Evolutionary conservation across 139 green algal genomes (phyloP).

Genomic region (Chlamydomonas sp.): DNA sequence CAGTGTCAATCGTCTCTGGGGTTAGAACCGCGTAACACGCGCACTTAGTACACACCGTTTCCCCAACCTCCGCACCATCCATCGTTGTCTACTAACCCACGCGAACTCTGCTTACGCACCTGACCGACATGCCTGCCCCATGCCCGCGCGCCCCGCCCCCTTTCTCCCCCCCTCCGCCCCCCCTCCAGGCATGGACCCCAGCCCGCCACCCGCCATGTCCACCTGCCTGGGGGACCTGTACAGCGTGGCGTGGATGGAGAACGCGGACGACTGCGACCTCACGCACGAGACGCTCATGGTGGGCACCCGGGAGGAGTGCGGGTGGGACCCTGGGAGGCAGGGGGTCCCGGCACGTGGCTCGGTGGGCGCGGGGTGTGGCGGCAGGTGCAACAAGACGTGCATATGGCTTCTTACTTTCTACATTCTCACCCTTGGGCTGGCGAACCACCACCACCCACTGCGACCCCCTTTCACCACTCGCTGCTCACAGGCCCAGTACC

Average conservation of each 20-base stretch:
- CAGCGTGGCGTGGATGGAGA: constrained; percentile 94
- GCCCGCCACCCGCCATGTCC: constrained; percentile 34
- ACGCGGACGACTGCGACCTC: constrained; percentile 81
- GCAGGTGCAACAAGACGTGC: too few species aligned
- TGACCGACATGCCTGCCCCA: too few species aligned
- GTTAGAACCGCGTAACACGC: not conserved
- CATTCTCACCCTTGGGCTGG: too few species aligned
- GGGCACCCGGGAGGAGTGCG: constrained; percentile 56
- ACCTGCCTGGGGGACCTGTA: constrained; percentile 98
- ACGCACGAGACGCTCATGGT: constrained; percentile 84
- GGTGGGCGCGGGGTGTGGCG: too few species aligned
- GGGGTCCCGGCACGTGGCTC: not conserved
- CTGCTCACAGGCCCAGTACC: constrained; percentile 71
- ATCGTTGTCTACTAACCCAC: too few species aligned
- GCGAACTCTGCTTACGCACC: too few species aligned
- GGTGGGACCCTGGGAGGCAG: not conserved
- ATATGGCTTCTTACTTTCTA: too few species aligned
- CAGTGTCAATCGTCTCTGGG: too few species aligned
- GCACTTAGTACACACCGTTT: too few species aligned
- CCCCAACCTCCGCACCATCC: too few species aligned
- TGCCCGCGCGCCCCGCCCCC: not conserved
- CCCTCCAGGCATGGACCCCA: constrained; percentile 33
- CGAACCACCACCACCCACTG: not conserved
- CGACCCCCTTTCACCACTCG: not conserved
- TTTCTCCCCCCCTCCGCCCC: not conserved